Conservation (phyloP, 768 basidiomycete genomes). For the Holtermannia corniformis region DNA sequence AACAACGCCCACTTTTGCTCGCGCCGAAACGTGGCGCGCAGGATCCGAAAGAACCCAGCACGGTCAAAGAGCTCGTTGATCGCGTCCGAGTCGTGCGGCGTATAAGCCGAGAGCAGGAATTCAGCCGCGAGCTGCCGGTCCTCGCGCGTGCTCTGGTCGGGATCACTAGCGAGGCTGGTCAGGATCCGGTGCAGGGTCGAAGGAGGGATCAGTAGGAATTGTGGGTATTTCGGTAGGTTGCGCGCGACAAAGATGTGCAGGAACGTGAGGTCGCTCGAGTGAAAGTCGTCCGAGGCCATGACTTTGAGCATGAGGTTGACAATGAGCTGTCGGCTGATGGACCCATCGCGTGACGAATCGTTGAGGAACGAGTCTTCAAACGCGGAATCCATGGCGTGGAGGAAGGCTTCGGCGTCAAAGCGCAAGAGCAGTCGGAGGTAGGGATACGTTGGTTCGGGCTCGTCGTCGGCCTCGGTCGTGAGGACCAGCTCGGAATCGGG, state of each 20-base stretch:
- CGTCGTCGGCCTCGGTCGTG: slow-evolving; percentile 64
- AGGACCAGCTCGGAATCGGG: slow-evolving; percentile 55
- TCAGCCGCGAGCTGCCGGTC: slow-evolving; percentile 93
- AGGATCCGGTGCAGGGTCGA: slow-evolving; percentile 66
- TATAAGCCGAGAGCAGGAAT: slow-evolving; percentile 83
- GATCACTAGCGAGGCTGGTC: slow-evolving; percentile 63
- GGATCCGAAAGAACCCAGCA: slow-evolving; percentile 84
- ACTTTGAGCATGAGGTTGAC: slow-evolving; percentile 78
- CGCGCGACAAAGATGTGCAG: slow-evolving; percentile 92
- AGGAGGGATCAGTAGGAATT: slow-evolving; percentile 58
- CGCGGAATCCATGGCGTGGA: slow-evolving; percentile 86
- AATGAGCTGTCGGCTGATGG: slow-evolving; percentile 66
- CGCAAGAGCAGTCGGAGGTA: slow-evolving; percentile 72
- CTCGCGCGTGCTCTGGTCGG: slow-evolving; percentile 68
- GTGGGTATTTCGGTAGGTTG: slow-evolving; percentile 92
- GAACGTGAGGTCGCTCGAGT: slow-evolving; percentile 57
- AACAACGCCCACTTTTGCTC: slow-evolving; percentile 68
- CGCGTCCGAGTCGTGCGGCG: slow-evolving; percentile 64
- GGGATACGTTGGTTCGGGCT: slow-evolving; percentile 75
- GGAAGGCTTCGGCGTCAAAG: slow-evolving; percentile 87
- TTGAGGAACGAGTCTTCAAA: slow-evolving; percentile 91
- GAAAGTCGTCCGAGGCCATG: slow-evolving; percentile 26
- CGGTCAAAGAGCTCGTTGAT: slow-evolving; percentile 61
- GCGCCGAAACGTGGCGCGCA: slow-evolving; percentile 68
- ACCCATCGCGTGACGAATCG: slow-evolving; percentile 50